These are phyloP conservation scores for Prunus mume DNA, from an alignment of 306 rosid species.

Conservation along the genomic window DNA sequence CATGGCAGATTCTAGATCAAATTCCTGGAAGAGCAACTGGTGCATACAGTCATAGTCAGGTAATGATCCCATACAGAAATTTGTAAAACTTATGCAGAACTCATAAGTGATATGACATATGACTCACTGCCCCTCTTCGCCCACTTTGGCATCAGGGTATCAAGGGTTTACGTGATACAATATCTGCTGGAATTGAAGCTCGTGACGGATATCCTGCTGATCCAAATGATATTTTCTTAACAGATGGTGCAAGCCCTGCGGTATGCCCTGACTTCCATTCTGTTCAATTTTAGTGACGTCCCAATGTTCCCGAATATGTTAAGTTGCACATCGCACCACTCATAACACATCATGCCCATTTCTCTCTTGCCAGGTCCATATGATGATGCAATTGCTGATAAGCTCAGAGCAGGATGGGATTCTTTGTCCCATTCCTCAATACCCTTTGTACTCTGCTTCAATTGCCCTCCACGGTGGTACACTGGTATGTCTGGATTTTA, in stretches of 20 bases:
- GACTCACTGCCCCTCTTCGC: constrained; percentile 15
- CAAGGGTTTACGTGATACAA: constrained; percentile 79
- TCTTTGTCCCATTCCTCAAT: constrained; percentile 91
- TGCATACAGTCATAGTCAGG: constrained; percentile 97
- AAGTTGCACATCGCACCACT: neutral
- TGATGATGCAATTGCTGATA: constrained; percentile 81
- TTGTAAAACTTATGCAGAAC: neutral
- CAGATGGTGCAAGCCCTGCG: constrained; percentile 97
- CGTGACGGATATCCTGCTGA: constrained; percentile 81
- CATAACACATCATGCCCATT: neutral
- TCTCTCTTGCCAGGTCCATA: constrained; percentile 65
- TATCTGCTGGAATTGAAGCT: constrained; percentile 79
- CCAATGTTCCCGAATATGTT: neutral
- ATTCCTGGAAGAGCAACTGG: constrained; percentile 95
- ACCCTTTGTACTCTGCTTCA: constrained; percentile 91
- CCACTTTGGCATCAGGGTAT: constrained; percentile 51
- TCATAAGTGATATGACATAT: neutral
- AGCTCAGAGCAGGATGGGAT: constrained; percentile 78
- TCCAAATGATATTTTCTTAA: constrained; percentile 76
- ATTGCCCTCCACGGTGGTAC: constrained; percentile 88
- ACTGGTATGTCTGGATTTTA: constrained; percentile 47
- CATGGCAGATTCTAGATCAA: constrained; percentile 76
- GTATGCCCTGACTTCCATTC: constrained; percentile 26
- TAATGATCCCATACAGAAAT: constrained; percentile 20
- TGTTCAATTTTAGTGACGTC: neutral